Evolutionary conservation across 306 rosid species (phyloP).

Genomic region (Acacia melanoxylon): DNA sequence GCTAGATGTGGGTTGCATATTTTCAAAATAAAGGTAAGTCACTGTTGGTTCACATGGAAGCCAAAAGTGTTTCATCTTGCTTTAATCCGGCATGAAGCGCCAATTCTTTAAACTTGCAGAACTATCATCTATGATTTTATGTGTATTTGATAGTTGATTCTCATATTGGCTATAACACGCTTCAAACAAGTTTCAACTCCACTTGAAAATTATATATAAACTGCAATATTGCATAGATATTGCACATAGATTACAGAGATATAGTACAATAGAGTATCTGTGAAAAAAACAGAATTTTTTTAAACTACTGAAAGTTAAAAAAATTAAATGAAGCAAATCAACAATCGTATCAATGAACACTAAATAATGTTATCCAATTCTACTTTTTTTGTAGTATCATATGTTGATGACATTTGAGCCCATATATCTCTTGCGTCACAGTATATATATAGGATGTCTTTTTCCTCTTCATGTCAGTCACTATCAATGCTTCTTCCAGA

Average conservation of each 20-base stretch:
- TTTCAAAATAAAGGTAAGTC: constrained; percentile 66
- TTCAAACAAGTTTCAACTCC: neutral
- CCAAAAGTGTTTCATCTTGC: neutral
- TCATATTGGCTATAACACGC: neutral
- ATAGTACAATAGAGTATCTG: neutral
- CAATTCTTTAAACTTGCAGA: neutral
- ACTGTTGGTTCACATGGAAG: constrained; percentile 1
- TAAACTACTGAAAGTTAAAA: neutral
- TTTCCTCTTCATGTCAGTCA: neutral
- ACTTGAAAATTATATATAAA: neutral
- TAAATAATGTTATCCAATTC: neutral
- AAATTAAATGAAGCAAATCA: neutral
- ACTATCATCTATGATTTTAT: neutral
- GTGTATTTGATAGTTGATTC: neutral
- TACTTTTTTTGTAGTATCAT: neutral
- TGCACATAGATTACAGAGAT: neutral
- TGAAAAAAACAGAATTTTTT: neutral
- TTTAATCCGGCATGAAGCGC: neutral
- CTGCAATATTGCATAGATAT: neutral
- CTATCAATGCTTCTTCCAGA: neutral
- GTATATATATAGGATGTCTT: neutral
- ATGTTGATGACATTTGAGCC: neutral
- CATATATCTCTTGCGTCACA: neutral
- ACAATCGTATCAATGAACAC: neutral
- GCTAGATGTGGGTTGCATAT: constrained; percentile 75